phyloP scores from a whole-genome alignment of 1,284 basidiomycete genomes.

The Tilletia horrida region DNA sequence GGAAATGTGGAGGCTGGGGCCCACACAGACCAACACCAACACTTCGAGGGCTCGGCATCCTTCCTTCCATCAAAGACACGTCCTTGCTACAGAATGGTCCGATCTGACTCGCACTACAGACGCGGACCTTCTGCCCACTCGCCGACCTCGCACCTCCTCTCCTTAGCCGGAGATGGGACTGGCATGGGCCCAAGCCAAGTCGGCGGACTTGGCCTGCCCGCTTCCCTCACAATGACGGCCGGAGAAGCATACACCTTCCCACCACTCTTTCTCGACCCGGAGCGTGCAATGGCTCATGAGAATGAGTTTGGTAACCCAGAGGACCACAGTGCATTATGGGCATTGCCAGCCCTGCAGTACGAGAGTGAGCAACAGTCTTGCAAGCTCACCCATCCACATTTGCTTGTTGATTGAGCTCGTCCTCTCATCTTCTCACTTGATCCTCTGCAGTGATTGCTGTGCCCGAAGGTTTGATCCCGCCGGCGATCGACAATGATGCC shows the following conservation, averaged over 20 bases:
- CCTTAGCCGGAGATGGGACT: not conserved
- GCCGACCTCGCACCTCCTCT: slow-evolving; percentile 12
- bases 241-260: slow-evolving; percentile 33
- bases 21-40: no score
- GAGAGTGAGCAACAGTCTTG: slow-evolving; percentile 23
- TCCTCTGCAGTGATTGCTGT: slow-evolving; percentile 25
- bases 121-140: slow-evolving; percentile 13
- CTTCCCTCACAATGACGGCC: not conserved
- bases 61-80: not conserved
- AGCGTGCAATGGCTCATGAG: slow-evolving; percentile 14
- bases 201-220: not conserved
- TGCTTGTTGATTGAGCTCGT: no score
- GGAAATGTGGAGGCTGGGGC: no score
- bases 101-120: slow-evolving; percentile 4
- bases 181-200: no score
- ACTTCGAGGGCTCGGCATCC: no score
- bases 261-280: slow-evolving; percentile 36
- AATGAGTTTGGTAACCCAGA: slow-evolving; percentile 25
- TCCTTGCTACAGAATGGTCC: not conserved
- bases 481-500: slow-evolving; percentile 37
- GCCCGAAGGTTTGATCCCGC: slow-evolving; percentile 42
- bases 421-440: no score
- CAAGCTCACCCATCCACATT: not conserved
- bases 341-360: slow-evolving; percentile 30
- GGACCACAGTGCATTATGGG: slow-evolving; percentile 24